Conservation (phyloP, 1,284 basidiomycete species). For the Coniferiporia sulphurascens region DNA sequence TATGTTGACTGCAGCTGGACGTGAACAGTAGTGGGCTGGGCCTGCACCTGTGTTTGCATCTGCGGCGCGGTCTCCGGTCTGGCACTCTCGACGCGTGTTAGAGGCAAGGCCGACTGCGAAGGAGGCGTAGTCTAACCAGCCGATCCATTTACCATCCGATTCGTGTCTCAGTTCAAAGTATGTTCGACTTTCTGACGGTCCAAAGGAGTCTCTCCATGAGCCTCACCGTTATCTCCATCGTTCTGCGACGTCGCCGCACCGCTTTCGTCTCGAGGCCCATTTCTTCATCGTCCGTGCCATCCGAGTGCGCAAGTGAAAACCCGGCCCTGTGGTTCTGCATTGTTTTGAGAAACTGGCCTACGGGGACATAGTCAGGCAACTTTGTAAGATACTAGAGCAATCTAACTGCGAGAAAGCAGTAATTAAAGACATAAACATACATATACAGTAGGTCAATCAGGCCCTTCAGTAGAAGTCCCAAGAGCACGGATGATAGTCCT, state of each 20-base stretch:
- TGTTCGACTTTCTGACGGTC: neutral
- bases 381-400: no score
- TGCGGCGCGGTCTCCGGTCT: conserved; percentile 21
- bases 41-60: conserved; percentile 23
- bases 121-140: conserved; percentile 29
- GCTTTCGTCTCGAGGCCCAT: conserved; percentile 74
- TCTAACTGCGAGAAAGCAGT: no score
- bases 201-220: conserved; percentile 12
- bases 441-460: no score
- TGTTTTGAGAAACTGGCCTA: neutral
- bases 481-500: no score
- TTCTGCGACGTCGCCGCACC: conserved; percentile 60
- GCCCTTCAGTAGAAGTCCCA: no score
- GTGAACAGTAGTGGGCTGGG: conserved; percentile 25
- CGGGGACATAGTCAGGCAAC: no score
- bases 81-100: conserved; percentile 34
- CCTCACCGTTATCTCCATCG: conserved; percentile 31
- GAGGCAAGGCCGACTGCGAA: conserved; percentile 26
- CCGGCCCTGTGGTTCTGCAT: conserved; percentile 36
- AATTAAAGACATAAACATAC: no score
- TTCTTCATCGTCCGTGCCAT: conserved; percentile 54
- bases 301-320: conserved; percentile 53
- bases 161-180: conserved; percentile 14
- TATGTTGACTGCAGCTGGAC: conserved; percentile 22
- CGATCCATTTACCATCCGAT: conserved; percentile 24